phyloP scores from a whole-genome alignment of 208 protist species.

The Crithidia sp. region DNA sequence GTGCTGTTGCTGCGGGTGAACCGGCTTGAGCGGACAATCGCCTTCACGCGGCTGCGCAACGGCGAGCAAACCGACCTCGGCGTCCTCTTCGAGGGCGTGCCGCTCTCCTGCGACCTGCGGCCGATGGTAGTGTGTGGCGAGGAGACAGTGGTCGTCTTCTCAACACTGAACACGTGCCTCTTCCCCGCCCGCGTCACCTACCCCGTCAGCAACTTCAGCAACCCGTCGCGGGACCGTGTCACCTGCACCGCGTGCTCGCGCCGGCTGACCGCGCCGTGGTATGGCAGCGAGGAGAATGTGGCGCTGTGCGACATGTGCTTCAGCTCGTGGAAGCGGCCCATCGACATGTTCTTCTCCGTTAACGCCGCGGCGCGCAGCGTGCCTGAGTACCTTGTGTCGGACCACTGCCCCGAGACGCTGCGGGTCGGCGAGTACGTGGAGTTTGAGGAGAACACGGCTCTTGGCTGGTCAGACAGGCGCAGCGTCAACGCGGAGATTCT shows the following conservation, averaged over 20 bases:
- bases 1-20: conserved; percentile 72
- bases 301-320: conserved; percentile 83
- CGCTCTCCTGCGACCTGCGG: conserved; percentile 45
- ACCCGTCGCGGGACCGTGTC: conserved; percentile 27
- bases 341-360: conserved; percentile 68
- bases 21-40: conserved; percentile 60
- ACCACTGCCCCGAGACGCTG: conserved; percentile 54
- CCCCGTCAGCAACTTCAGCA: conserved; percentile 58
- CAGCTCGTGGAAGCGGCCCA: conserved; percentile 77
- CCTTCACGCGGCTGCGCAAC: conserved; percentile 73
- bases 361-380: conserved; percentile 23
- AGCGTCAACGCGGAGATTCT: conserved; percentile 79
- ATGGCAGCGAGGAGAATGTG: conserved; percentile 65
- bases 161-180: conserved; percentile 62
- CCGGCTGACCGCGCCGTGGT: conserved; percentile 54
- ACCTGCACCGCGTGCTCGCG: conserved; percentile 30
- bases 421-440: conserved; percentile 65
- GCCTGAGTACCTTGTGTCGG: conserved; percentile 73
- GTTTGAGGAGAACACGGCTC: conserved; percentile 74
- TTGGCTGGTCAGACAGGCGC: conserved; percentile 63
- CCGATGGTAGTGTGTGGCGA: conserved; percentile 72
- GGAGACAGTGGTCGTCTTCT: conserved; percentile 83
- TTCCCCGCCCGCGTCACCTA: conserved; percentile 82
- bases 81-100: conserved; percentile 80
- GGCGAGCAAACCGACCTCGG: conserved; percentile 74